Evolutionary conservation across 768 basidiomycete genomes (phyloP).

Genomic region (Psilocybe subaeruginosa): DNA sequence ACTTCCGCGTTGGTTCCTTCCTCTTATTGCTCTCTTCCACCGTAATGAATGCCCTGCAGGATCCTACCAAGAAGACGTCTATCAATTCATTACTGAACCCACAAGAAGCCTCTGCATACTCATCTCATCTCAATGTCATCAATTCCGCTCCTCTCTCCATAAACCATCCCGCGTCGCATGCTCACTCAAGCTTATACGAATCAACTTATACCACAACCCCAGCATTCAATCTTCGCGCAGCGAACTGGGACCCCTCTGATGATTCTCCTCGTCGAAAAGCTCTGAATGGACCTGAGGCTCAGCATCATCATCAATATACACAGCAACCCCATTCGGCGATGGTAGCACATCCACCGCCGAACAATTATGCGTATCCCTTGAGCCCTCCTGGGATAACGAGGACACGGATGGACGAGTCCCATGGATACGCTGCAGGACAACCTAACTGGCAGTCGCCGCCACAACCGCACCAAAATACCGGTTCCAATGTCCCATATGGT

Average conservation of each 20-base stretch:
- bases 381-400: conserved; percentile 29
- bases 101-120: conserved; percentile 33
- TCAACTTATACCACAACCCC: conserved; percentile 27
- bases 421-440: conserved; percentile 29
- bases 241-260: conserved; percentile 49
- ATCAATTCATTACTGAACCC: conserved; percentile 46
- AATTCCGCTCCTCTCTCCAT: conserved; percentile 19
- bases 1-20: conserved; percentile 18
- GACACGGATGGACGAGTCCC: conserved; percentile 33
- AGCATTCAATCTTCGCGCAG: conserved; percentile 62
- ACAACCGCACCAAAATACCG: conserved; percentile 25
- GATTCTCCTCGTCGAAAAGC: conserved; percentile 37
- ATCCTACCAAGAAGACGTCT: conserved; percentile 43
- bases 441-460: conserved; percentile 27
- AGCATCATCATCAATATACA: conserved; percentile 19
- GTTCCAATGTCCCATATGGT: conserved; percentile 43
- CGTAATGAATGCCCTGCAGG: conserved; percentile 35
- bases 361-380: conserved; percentile 14
- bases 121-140: conserved; percentile 22
- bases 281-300: conserved; percentile 31
- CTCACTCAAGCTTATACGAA: conserved; percentile 23
- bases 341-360: not conserved
- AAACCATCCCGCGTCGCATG: conserved; percentile 27
- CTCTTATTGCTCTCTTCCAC: conserved; percentile 6
- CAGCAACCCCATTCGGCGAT: conserved; percentile 14